Evolutionary conservation across 345 rosid genomes (phyloP), one percentile per base, ranked within the genome.

Genomic region (Cardamine resedifolia): DNA sequence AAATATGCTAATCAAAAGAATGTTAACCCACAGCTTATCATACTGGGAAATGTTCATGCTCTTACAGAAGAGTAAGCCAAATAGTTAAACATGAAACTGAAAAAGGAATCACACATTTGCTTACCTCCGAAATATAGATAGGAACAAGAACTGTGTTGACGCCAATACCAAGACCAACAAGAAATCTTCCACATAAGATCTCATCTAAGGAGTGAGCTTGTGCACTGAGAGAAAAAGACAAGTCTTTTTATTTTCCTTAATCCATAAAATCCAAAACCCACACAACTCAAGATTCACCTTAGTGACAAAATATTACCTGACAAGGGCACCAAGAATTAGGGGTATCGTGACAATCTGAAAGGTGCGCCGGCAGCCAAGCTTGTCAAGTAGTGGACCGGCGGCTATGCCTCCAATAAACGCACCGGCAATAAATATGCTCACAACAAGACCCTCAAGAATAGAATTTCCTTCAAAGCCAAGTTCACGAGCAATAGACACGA

Each of bases 81-180:
- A 31, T 31, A 2, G 28, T 30, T 27, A 43, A 47, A 47, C 41
- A 27, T 64, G 39, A 10, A 45, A 24, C 12, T 45, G 18, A 11
- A 38, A 11, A 38, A 62, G 19, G 5, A 28, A 10, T 43, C 39
- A 45, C 26, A n/a, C 21, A 19, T 64, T 45, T 18, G 43, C 20
- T 28, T 84, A 86, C 94, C 94, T 88, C 94, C 3, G 90, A 86
- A 30, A 86, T 83, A 81, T 90, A 88, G 10, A 87, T 83, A 23
- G 97, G 97, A 83, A 87, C 88, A 52, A 90, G 86, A 74, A 83
- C 95, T 5, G 90, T 83, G 77, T 87, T 84, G 72, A 88, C 88
- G 15, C 92, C 97, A 59, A 85, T 88, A 59, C 95, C 95, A 72
- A 88, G 88, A 77, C 97, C 97, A 73, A 91, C 89, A 36, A 90